Evolutionary conservation across 2,329 filamentous ascomycete genomes (phyloP).

Genomic region (Scleromitrula shiraiana): DNA sequence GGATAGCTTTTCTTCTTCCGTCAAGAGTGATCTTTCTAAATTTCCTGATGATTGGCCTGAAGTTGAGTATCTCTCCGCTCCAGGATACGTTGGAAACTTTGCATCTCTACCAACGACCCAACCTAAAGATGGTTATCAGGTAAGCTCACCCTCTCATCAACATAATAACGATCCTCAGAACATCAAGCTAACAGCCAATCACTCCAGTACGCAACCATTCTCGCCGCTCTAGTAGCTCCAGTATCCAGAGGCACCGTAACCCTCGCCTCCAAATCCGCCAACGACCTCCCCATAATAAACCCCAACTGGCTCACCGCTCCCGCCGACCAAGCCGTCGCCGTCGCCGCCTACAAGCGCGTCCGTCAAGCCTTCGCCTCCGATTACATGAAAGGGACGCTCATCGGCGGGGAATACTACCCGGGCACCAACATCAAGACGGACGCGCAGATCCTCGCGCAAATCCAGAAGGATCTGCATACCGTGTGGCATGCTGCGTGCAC

Average conservation of each 20-base stretch:
- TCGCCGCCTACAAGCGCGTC: slow-evolving; percentile 36
- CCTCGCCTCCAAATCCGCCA: slow-evolving; percentile 29
- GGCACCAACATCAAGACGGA: slow-evolving; percentile 14
- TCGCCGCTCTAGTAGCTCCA: slow-evolving; percentile 20
- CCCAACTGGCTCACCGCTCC: slow-evolving; percentile 38
- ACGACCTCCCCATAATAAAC: slow-evolving; percentile 33
- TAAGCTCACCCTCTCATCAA: too few species aligned
- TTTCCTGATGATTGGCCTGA: slow-evolving; percentile 26
- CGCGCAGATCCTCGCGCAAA: slow-evolving; percentile 15
- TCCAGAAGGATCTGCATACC: slow-evolving; percentile 21
- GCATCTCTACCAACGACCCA: neutral
- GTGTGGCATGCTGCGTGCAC: slow-evolving; percentile 48
- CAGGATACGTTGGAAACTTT: neutral
- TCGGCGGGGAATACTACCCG: slow-evolving; percentile 15
- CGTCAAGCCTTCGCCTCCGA: slow-evolving; percentile 26
- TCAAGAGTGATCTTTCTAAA: slow-evolving; percentile 25
- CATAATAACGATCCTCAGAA: neutral
- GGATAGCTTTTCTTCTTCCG: neutral
- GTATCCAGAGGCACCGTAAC: slow-evolving; percentile 38
- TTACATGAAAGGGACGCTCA: slow-evolving; percentile 6
- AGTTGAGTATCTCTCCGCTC: slow-evolving; percentile 29
- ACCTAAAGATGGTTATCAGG: neutral
- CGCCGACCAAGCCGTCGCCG: slow-evolving; percentile 36
- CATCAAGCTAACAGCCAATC: neutral
- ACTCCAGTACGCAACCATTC: neutral